Conservation (phyloP, 2,329 filamentous ascomycete genomes). For the Cordyceps tenuipes region DNA sequence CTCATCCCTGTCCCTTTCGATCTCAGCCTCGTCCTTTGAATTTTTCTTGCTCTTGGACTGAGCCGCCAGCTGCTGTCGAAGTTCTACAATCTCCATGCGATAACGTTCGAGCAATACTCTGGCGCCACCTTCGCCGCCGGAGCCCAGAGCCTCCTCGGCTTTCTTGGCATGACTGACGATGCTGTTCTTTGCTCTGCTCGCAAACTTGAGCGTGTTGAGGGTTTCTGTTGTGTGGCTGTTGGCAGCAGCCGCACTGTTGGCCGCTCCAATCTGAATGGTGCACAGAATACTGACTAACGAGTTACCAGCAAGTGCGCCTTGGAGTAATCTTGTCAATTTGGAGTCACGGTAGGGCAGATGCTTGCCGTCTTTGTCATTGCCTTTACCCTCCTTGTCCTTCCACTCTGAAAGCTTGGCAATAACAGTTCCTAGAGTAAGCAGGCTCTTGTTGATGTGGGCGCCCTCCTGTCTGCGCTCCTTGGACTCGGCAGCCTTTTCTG, state of each 20-base stretch:
- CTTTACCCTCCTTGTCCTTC: conserved; percentile 71
- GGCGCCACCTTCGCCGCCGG: conserved; percentile 75
- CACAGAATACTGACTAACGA: conserved; percentile 96
- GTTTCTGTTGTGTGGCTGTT: conserved; percentile 79
- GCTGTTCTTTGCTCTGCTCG: conserved; percentile 92
- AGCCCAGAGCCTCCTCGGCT: conserved; percentile 78
- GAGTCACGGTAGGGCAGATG: conserved; percentile 96
- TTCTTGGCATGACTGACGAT: conserved; percentile 96
- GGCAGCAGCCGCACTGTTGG: conserved; percentile 60
- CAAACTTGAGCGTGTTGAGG: conserved; percentile 93
- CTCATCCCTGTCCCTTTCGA: conserved; percentile 53
- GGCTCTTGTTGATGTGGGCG: conserved; percentile 96
- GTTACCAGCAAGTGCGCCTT: conserved; percentile 85
- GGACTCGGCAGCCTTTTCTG: conserved; percentile 88
- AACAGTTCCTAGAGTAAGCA: conserved; percentile 90
- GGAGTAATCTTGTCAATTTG: conserved; percentile 87
- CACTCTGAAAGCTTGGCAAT: conserved; percentile 86
- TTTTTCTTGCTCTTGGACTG: conserved; percentile 63
- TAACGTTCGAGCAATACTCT: conserved; percentile 87
- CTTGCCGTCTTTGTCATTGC: conserved; percentile 73
- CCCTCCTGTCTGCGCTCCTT: conserved; percentile 93
- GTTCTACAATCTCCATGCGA: conserved; percentile 80
- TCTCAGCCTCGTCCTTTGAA: conserved; percentile 36
- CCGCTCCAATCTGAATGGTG: conserved; percentile 83
- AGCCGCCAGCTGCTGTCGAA: conserved; percentile 72